Base-by-base conservation (phyloP, 345 rosid genomes). In the Carallia pectinifolia region DNA sequence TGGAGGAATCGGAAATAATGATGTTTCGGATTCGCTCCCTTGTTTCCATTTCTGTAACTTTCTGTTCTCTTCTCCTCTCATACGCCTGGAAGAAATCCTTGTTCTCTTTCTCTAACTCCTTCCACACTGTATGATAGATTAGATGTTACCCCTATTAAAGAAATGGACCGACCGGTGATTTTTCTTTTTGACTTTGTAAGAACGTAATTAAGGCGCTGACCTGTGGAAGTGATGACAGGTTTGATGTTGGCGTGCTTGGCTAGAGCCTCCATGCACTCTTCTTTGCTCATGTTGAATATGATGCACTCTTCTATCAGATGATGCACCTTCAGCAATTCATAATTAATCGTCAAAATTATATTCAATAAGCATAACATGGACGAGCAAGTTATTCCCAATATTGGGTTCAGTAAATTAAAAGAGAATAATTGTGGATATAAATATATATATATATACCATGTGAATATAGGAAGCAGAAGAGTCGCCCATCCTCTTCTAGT, bases 181-280 rank as follows among this genome's bases (percentile, higher is more conserved):
- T 44, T 44, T 12, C 0, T 2, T 44, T 12, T 12, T 12, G 50
- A 44, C 50, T 3, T 23, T 13, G 16, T 44, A 10, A 44, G 12
- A 44, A 12, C 50, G 50, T 4, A 33, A 23, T 23, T 23, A 23
- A 3, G 50, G 50, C 16, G 50, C 17, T 38, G 19, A 91, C 97
- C 98, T 64, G 97, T 93, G 55, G 94, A 87, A 54, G 98, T 93
- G 64, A 91, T 76, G 83, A 93, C 73, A n/a, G 96, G 94, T 55
- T 85, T 71, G 81, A 93, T 91, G 71, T 88, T 73, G 56, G 98
- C 98, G 79, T 91, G 93, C 80, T 87, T 89, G 64, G 89, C 81
- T 77, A 93, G 88, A 79, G 97, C 91, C 52, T 88, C 94, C 89
- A 88, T 85, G 92, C 96, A 91, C 83, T 93, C 97, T 79, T 93